phyloP scores from a whole-genome alignment of 2,329 filamentous ascomycete species.

The Cytospora piceae region DNA sequence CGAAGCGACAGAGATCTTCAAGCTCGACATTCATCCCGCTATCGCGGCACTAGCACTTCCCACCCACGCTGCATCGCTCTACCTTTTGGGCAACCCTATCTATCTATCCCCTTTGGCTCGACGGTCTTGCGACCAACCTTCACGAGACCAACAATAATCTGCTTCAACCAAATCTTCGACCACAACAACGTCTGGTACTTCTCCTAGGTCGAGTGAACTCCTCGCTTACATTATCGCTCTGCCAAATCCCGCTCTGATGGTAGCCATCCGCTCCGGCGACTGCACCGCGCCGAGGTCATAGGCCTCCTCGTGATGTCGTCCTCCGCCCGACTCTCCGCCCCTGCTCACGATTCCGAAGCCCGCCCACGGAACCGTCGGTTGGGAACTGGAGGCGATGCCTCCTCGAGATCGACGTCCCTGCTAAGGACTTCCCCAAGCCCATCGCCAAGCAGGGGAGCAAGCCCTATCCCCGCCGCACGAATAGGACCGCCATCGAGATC shows the following conservation, averaged over 20 bases:
- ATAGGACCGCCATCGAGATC: constrained; percentile 39
- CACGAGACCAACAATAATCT: neutral
- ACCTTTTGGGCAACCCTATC: neutral
- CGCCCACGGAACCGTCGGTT: constrained; percentile 57
- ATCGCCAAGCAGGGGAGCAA: constrained; percentile 45
- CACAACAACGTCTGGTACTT: neutral
- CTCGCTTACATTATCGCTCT: constrained; percentile 11
- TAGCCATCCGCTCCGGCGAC: constrained; percentile 31
- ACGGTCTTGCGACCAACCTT: constrained; percentile 5
- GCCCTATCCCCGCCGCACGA: constrained; percentile 53
- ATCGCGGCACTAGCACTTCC: constrained; percentile 18
- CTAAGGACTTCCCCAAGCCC: constrained; percentile 37
- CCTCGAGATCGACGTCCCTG: constrained; percentile 37
- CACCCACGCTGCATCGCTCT: constrained; percentile 1
- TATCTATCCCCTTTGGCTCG: constrained; percentile 15
- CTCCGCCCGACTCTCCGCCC: constrained; percentile 47
- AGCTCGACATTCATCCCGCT: constrained; percentile 17
- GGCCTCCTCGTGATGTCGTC: constrained; percentile 45
- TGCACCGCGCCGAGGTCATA: constrained; percentile 37
- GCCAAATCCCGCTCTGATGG: constrained; percentile 35
- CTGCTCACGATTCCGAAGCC: constrained; percentile 47
- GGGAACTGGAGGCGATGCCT: constrained; percentile 39
- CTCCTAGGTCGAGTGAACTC: neutral
- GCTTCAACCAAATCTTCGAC: neutral
- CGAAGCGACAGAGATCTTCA: neutral